Percentiles rank a stretch among this genome's conserved stretches.
phyloP scores from a whole-genome alignment of 2,329 filamentous ascomycete genomes.

The Talaromyces pinophilus region DNA sequence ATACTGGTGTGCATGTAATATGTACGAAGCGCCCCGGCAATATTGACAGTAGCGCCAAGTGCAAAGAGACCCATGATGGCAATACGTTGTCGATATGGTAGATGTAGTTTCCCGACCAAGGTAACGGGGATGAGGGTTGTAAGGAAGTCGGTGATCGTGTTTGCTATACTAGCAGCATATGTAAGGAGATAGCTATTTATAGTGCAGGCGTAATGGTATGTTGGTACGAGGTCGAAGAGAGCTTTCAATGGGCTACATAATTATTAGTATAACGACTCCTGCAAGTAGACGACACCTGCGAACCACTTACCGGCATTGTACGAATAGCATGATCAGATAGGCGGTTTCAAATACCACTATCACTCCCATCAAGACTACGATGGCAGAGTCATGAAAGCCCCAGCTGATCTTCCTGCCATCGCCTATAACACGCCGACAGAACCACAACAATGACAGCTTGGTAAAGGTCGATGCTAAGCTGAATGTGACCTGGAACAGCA shows the following conservation, averaged over 20 bases:
- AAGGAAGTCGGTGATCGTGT: slow-evolving; percentile 41
- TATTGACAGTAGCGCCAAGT: slow-evolving; percentile 39
- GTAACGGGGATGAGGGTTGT: slow-evolving; percentile 41
- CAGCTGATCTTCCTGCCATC: slow-evolving; percentile 14
- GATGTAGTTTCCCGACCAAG: slow-evolving; percentile 41
- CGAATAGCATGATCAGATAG: slow-evolving; percentile 1
- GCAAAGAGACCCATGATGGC: slow-evolving; percentile 42
- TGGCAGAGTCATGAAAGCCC: slow-evolving; percentile 14
- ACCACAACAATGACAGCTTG: slow-evolving; percentile 24
- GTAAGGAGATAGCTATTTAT: slow-evolving; percentile 32
- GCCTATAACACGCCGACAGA: slow-evolving; percentile 20
- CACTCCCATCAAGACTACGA: slow-evolving; percentile 14
- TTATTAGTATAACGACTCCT: not conserved
- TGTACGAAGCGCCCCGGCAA: slow-evolving; percentile 38
- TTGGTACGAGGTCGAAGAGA: slow-evolving; percentile 13
- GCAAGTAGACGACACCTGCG: not conserved
- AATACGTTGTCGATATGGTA: slow-evolving; percentile 39
- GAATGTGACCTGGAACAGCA: not conserved
- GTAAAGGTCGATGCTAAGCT: not conserved
- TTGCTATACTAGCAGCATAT: slow-evolving; percentile 40
- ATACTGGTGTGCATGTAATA: slow-evolving; percentile 39
- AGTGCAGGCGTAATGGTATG: slow-evolving; percentile 22
- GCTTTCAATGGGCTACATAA: slow-evolving; percentile 13
- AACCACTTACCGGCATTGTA: not conserved
- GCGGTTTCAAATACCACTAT: slow-evolving; percentile 10